A percentile compares a stretch with the other conserved stretches of the same genome.
Evolutionary conservation across 2,329 filamentous ascomycete genomes (phyloP).

Genomic region (Colletotrichum plurivorum): DNA sequence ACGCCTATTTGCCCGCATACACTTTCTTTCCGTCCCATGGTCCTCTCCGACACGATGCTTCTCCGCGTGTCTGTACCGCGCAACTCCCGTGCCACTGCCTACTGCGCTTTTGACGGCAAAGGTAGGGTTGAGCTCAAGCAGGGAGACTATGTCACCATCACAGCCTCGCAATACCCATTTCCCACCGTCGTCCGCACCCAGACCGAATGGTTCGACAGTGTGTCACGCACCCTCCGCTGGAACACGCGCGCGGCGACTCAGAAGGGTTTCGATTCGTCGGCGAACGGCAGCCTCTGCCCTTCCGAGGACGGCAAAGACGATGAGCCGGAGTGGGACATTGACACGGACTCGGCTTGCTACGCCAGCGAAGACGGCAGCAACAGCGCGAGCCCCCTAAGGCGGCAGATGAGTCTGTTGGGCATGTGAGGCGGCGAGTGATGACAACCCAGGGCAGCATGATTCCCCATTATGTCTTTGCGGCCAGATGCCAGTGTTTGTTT

Average conservation of each 20-base stretch:
- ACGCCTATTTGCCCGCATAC: slow-evolving; percentile 99
- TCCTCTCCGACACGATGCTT: slow-evolving; percentile 93
- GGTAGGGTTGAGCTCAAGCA: slow-evolving; percentile 92
- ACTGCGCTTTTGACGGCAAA: slow-evolving; percentile 98
- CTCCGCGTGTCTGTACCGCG: slow-evolving; percentile 89
- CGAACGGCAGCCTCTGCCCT: slow-evolving; percentile 48
- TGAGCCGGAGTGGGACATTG: slow-evolving; percentile 89
- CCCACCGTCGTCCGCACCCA: slow-evolving; percentile 92
- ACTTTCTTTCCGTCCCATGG: slow-evolving; percentile 96
- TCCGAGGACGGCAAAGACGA: slow-evolving; percentile 67
- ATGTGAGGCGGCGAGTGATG: slow-evolving; percentile 56
- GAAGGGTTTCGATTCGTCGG: slow-evolving; percentile 81
- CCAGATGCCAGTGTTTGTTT: neutral
- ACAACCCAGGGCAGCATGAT: slow-evolving; percentile 5
- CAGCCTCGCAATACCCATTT: slow-evolving; percentile 96
- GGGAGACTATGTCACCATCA: slow-evolving; percentile 96
- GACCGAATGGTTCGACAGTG: slow-evolving; percentile 97
- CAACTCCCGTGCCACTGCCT: slow-evolving; percentile 90
- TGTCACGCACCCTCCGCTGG: slow-evolving; percentile 93
- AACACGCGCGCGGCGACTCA: slow-evolving; percentile 93
- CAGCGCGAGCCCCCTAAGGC: slow-evolving; percentile 76
- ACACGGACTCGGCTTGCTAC: slow-evolving; percentile 83
- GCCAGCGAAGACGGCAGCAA: slow-evolving; percentile 81
- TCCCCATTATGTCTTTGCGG: neutral
- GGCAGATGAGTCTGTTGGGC: slow-evolving; percentile 81